These are phyloP conservation scores for Citrullus mucosospermus DNA, from an alignment of 306 rosid species.

Conservation along the genomic window DNA sequence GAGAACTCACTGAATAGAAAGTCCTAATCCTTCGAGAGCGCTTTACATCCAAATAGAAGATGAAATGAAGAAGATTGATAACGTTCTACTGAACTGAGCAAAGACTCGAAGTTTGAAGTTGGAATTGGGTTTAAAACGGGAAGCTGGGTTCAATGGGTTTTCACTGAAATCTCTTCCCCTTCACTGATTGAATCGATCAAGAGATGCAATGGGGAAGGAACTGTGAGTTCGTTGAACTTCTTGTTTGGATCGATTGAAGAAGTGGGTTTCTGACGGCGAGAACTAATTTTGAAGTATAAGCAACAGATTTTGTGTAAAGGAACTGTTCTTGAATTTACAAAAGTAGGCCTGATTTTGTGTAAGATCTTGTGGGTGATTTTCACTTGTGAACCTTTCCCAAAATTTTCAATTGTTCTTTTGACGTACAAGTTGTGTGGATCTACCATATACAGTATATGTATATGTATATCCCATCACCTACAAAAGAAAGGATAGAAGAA, in stretches of 20 bases:
- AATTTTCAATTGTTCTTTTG: neutral
- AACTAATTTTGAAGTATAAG: neutral
- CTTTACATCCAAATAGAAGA: neutral
- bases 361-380: neutral
- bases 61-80: neutral
- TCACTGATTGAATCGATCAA: neutral
- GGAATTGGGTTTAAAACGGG: neutral
- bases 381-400: neutral
- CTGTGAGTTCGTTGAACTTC: neutral
- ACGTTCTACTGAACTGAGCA: neutral
- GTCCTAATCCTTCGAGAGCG: neutral
- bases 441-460: neutral
- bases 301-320: neutral
- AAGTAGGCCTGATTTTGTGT: neutral
- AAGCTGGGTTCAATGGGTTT: neutral
- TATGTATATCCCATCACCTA: neutral
- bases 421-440: neutral
- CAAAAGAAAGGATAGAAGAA: neutral
- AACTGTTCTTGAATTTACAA: neutral
- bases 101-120: neutral
- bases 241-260: neutral
- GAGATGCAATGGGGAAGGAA: neutral
- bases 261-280: neutral
- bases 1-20: slow-evolving; percentile 4
- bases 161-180: neutral